These are phyloP conservation scores for Heracleum sosnowskyi DNA, from an alignment of 129 eudicot genomes.

Conservation along the genomic window DNA sequence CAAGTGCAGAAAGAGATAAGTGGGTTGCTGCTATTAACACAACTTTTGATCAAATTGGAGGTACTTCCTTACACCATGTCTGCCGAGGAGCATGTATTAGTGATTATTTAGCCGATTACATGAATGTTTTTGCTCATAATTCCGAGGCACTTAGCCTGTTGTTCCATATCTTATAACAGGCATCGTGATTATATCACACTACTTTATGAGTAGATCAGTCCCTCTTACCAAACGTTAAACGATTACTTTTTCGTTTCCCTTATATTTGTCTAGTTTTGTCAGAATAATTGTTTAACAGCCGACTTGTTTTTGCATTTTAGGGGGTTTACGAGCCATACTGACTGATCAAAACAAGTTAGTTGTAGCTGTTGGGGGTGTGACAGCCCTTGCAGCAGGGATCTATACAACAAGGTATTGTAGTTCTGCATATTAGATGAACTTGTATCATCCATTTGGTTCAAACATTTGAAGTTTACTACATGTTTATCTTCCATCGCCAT, in stretches of 20 bases:
- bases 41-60: conserved; percentile 96
- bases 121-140: not conserved
- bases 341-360: conserved; percentile 95
- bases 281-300: conserved; percentile 1
- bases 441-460: not conserved
- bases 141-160: not conserved
- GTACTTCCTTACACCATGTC: conserved; percentile 21
- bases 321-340: conserved; percentile 81
- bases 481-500: not conserved
- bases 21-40: conserved; percentile 98
- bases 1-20: conserved; percentile 93
- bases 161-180: not conserved
- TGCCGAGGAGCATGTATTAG: not conserved
- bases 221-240: not conserved
- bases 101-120: not conserved
- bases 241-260: not conserved
- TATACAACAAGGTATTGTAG: conserved; percentile 86
- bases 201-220: not conserved
- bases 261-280: not conserved
- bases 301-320: conserved; percentile 32
- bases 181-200: not conserved
- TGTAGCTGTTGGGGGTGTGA: conserved; percentile 94
- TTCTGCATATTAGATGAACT: not conserved
- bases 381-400: conserved; percentile 97
- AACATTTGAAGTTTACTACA: not conserved